Evolutionary conservation across 306 rosid genomes (phyloP).

Genomic region (Psophocarpus tetragonolobus): DNA sequence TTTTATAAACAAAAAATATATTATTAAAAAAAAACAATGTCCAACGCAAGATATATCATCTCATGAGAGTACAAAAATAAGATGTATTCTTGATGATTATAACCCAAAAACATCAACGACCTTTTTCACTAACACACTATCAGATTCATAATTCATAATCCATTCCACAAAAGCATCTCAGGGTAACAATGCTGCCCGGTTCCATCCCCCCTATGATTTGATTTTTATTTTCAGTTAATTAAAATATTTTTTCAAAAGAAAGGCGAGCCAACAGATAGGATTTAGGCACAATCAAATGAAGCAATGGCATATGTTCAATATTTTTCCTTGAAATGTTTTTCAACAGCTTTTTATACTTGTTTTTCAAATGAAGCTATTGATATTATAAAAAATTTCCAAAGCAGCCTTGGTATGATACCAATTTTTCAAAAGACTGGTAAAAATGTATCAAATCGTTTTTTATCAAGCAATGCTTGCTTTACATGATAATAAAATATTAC

Average conservation of each 20-base stretch:
- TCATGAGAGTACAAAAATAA: too few species aligned
- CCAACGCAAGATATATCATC: too few species aligned
- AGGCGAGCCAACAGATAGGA: background rate
- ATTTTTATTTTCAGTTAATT: background rate
- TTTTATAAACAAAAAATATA: too few species aligned
- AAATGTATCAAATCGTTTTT: background rate
- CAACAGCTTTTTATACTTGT: background rate
- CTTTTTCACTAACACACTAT: too few species aligned
- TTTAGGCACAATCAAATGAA: background rate
- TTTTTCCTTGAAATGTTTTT: background rate
- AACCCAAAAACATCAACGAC: too few species aligned
- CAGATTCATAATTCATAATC: too few species aligned
- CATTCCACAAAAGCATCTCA: too few species aligned
- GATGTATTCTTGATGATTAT: too few species aligned
- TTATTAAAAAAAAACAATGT: too few species aligned
- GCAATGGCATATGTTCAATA: background rate
- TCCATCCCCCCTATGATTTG: background rate
- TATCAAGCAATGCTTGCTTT: slow-evolving; percentile 9
- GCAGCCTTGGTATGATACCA: background rate
- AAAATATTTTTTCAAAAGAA: background rate
- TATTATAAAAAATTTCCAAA: background rate
- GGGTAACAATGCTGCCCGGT: too few species aligned
- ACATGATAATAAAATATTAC: slow-evolving; percentile 9
- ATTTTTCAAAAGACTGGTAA: background rate
- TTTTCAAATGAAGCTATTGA: background rate